Evolutionary conservation across 768 basidiomycete species (phyloP).

Genomic region (Pleurotus citrinopileatus): DNA sequence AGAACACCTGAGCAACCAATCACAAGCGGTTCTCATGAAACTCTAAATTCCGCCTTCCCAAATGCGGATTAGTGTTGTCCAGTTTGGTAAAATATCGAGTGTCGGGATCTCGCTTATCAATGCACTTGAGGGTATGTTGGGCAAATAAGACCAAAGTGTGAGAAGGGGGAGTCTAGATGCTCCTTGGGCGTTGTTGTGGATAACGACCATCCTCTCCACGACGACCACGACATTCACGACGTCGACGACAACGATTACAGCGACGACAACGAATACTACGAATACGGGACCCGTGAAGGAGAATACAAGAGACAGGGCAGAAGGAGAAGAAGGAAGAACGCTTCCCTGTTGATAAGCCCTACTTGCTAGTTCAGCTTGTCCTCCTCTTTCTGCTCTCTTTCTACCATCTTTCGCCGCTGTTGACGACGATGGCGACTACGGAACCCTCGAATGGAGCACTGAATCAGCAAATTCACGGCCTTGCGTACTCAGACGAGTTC

Average conservation of each 20-base stretch:
- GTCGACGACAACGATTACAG: constrained; percentile 1
- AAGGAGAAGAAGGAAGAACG: too few species aligned
- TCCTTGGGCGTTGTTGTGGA: background rate
- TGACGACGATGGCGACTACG: background rate
- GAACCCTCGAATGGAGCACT: background rate
- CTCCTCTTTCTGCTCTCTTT: too few species aligned
- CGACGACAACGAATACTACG: background rate
- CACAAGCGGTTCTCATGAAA: background rate
- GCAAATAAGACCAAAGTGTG: background rate
- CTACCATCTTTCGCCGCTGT: background rate
- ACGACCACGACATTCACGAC: background rate
- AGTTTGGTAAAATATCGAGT: background rate
- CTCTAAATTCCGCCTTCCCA: background rate
- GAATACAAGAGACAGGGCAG: too few species aligned
- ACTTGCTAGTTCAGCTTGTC: too few species aligned
- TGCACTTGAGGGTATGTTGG: background rate
- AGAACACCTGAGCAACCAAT: too few species aligned
- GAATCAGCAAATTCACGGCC: constrained; percentile 16
- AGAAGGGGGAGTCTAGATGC: too few species aligned
- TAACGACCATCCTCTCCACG: background rate
- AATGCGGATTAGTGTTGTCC: background rate
- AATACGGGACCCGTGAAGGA: background rate
- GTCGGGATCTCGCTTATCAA: background rate
- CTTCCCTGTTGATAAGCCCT: too few species aligned
- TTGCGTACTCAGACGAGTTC: constrained; percentile 21